Base-by-base conservation (phyloP, 2,329 filamentous ascomycete species). In the Acarospora socialis region DNA sequence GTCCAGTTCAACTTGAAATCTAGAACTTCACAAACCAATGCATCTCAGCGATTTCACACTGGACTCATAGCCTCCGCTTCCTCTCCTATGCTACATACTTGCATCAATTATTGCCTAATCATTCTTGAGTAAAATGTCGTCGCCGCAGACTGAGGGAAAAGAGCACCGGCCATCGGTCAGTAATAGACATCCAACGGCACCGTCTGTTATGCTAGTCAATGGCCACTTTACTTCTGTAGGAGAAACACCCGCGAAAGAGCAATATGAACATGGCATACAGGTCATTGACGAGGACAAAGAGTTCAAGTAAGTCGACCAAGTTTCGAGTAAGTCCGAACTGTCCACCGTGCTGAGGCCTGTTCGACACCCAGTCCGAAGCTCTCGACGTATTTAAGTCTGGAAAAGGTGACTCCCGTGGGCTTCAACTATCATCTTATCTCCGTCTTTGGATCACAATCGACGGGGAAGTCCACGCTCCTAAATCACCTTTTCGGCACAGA, bases 371-470 rank as follows among this genome's bases (percentile, higher is more conserved):
- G 83, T 58, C 59, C 72, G 36, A 73, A 81, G 49, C 64, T 98
- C 48, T 78, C 76, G 49, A 72, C 75, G 37, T 98, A 98, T 56
- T 73, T 98, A 45, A 69, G 72, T 44, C 63, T 75, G 43, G 81
- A 84, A 54, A 68, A 80, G 49, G 75, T 93, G 46, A 80, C 83
- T 45, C 75, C 81, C 39, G 76, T 86, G 41, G 90, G 90, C 51
- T 98, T 98, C 72, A 93, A 95, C 63, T 98, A 98, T 62, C 90
- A 98, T 59, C 73, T 98, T 52, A 94, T 98, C 53, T 94, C 87
- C 49, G 90, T 98, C 50, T 98, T 98, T 56, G 90, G 90, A 25
- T 95, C 87, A 36, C 90, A 98, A 65, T 95, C 90, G 14, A 98
- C 90, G 21, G 90, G 90, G 46, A 98, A 98, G 63, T 95, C 90